Evolutionary conservation across 495 filamentous ascomycete species (phyloP), one percentile per base, ranked within the genome.

Genomic region (Elaphomyces granulatus): DNA sequence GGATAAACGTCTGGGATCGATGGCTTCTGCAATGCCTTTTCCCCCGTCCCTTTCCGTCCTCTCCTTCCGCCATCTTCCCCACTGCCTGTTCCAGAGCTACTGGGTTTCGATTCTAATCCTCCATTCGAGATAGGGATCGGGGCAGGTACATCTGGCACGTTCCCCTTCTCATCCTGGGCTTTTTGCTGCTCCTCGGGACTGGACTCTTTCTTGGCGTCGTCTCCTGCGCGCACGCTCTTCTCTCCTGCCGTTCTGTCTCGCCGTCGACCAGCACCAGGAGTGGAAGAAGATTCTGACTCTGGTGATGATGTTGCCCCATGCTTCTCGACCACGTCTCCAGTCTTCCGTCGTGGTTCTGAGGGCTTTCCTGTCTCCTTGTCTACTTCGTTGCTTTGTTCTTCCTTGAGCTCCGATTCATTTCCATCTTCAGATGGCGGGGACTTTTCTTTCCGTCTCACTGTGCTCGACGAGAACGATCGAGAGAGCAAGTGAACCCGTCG

Each of bases 1-100:
- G 92, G 90, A 56, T 99, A 99, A 28, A 95, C 78, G 36, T 95
- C 92, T 15, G 92, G 92, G 3, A 95, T 78, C 0, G 77, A 69
- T 2, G 86, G 81, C 60, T 94, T 96, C 52, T 83, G 74, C 34
- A 96, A 60, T 15, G 81, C 78, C 50, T 76, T 77, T 26, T 90
- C 83, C 15, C 72, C 60, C 20, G 70, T 65, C 15, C 66, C 54
- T 52, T 79, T 86, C 51, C 80, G 72, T 34, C 83, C 76, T 35
- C 71, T 71, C 54, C 60, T 68, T 20, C 63, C 61, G 16, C 61
- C 51, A 42, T 71, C 67, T 31, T 75, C 74, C 30, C 68, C 68
- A 31, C 65, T 59, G 19, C 66, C 58, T 32, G 56, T 59, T 26
- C 55, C 61, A 37, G 66, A 59, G 10, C 71, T 67, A 42, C 68